Base-by-base conservation (phyloP, 2,329 filamentous ascomycete genomes). In the Chaetomium strumarium region DNA sequence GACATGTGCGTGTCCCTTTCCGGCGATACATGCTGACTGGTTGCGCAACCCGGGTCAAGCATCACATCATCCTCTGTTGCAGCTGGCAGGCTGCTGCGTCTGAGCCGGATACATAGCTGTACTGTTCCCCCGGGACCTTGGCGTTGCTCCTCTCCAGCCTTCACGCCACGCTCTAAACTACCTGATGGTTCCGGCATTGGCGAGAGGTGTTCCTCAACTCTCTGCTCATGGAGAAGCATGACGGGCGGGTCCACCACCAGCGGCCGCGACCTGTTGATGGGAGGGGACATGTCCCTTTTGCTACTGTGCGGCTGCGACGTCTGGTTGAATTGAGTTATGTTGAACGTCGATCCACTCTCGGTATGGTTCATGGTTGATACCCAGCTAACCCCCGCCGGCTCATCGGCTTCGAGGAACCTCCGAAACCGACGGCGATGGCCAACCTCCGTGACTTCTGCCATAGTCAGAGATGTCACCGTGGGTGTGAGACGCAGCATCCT, bases 401-500 rank as follows among this genome's bases (percentile, higher is more conserved):
- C 58, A 17, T 65, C 61, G 49, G 56, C 60, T 38, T 62, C 61
- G 50, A 69, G 66, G 55, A 68, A 67, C 37, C 58, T 67, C 30
- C 53, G 41, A 45, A 59, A 56, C 19, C 39, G 49, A 34, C 61
- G 67, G 37, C 66, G 68, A 9, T 64, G 61, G 41, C 70, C 66
- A 33, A 68, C 66, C 13, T 70, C 69, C 52, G 70, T 67, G 46
- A 75, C 68, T 57, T 76, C 74, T 12, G 67, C 61, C 55, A 70
- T 66, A 42, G 70, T 68, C 52, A 76, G 50, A 30, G 64, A 65
- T 45, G 75, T 66, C 4, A 64, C 62, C 1, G 73, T 74, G 16
- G 70, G 68, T 24, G 58, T 56, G 49, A 72, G 64, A 46, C 72
- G 72, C 24, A 76, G 57, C 73, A 76, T 76, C 10, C 48, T 63